A percentile compares a stretch with the other conserved stretches of the same genome.
These are phyloP conservation scores for Colletotrichum neosansevieriae DNA, from an alignment of 2,329 filamentous ascomycete genomes.

Conservation along the genomic window DNA sequence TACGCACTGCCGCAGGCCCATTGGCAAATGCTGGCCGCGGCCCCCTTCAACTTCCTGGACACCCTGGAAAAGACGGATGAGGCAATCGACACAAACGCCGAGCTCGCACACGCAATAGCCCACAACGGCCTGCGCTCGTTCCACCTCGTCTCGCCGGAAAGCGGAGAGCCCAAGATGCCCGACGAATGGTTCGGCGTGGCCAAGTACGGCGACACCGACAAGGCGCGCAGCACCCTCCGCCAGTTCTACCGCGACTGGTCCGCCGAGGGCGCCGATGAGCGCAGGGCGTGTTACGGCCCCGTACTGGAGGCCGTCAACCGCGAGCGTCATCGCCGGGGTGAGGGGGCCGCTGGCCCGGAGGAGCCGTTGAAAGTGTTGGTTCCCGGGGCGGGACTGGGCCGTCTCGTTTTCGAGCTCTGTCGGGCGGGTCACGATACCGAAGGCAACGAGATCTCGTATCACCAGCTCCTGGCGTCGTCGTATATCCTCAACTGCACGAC, in stretches of 20 bases:
- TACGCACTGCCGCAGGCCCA: conserved; percentile 89
- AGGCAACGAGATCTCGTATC: conserved; percentile 97
- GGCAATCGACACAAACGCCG: conserved; percentile 89
- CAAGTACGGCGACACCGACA: conserved; percentile 83
- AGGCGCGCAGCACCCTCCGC: conserved; percentile 90
- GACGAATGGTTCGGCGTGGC: conserved; percentile 78
- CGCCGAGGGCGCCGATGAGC: conserved; percentile 78
- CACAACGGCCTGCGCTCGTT: conserved; percentile 77
- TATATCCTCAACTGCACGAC: conserved; percentile 79
- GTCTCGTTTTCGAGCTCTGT: conserved; percentile 90
- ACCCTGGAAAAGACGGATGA: conserved; percentile 84
- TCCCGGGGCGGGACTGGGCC: conserved; percentile 88
- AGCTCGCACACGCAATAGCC: conserved; percentile 84
- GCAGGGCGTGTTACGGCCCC: conserved; percentile 81
- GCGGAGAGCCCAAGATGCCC: conserved; percentile 61
- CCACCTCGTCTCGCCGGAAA: conserved; percentile 57
- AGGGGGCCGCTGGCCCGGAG: conserved; percentile 6
- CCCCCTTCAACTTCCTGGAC: conserved; percentile 86
- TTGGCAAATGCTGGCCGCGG: conserved; percentile 83
- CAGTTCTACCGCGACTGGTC: conserved; percentile 98
- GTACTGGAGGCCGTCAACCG: conserved; percentile 74
- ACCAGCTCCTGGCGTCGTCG: conserved; percentile 89
- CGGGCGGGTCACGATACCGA: conserved; percentile 79
- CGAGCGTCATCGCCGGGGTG: conserved; percentile 30
- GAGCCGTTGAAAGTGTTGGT: conserved; percentile 76